Conservation (phyloP, 441 rosid species). For the Flueggea neowawraea region DNA sequence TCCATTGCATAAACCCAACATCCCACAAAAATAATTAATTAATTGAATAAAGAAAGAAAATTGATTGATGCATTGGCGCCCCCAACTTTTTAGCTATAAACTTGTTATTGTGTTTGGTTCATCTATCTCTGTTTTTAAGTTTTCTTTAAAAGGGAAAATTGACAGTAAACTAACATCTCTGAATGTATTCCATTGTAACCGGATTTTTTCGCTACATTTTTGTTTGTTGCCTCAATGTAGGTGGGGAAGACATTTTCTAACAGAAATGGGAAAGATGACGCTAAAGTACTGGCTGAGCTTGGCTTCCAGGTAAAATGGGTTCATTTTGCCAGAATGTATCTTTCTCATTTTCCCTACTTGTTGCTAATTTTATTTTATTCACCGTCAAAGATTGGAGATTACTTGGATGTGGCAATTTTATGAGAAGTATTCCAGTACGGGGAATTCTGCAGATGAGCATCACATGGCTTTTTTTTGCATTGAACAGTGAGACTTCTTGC, state of each 20-base stretch:
- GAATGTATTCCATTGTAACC: not conserved
- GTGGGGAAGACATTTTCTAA: slow-evolving; percentile 77
- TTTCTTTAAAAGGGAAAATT: not conserved
- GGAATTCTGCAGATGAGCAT: not conserved
- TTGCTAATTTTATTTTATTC: slow-evolving; percentile 7
- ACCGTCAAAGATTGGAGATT: slow-evolving; percentile 76
- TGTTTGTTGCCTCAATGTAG: slow-evolving; percentile 28
- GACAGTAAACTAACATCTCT: not conserved
- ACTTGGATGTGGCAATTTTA: slow-evolving; percentile 83
- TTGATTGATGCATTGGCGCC: not conserved
- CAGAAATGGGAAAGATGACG: slow-evolving; percentile 72
- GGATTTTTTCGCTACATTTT: no score
- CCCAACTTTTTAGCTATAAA: not conserved
- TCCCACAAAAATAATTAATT: no score
- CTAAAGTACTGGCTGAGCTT: slow-evolving; percentile 65
- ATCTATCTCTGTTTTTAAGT: not conserved
- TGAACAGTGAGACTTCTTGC: not conserved
- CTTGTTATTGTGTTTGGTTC: not conserved
- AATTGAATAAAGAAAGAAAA: not conserved
- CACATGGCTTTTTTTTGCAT: not conserved
- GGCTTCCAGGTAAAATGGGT: slow-evolving; percentile 57
- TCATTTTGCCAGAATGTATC: not conserved
- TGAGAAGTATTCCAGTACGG: slow-evolving; percentile 11
- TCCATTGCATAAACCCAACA: not conserved
- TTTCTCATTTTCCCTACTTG: not conserved